phyloP scores from a whole-genome alignment of 345 rosid genomes.

The Aquilaria malaccensis region DNA sequence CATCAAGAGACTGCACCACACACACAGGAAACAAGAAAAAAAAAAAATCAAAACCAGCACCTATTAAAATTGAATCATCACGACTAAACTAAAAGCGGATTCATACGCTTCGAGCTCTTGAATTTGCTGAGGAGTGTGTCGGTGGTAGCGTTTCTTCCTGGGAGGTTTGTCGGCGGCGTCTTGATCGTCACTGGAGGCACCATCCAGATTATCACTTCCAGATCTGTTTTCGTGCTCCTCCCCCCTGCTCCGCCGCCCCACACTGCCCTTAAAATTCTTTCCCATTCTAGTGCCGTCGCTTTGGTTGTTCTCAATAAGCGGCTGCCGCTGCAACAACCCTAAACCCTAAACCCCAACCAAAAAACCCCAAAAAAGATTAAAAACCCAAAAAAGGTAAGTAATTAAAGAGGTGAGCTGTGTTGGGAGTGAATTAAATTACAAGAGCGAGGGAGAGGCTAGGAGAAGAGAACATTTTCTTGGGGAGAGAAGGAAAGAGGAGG shows the following conservation, averaged over 20 bases:
- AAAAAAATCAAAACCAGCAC: too few relatives aligned
- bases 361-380: neutral
- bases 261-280: conserved; percentile 29
- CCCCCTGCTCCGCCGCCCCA: conserved; percentile 37
- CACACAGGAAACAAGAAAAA: too few relatives aligned
- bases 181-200: conserved; percentile 90
- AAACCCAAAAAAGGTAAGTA: neutral
- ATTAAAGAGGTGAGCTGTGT: too few relatives aligned
- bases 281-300: conserved; percentile 29
- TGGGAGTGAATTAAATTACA: conserved; percentile 18
- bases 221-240: conserved; percentile 39
- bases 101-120: conserved; percentile 65
- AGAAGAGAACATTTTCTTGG: conserved; percentile 60
- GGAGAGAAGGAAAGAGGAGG: conserved; percentile 36
- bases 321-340: conserved; percentile 25
- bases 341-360: too few relatives aligned
- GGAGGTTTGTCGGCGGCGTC: conserved; percentile 90
- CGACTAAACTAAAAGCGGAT: too few relatives aligned
- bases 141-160: conserved; percentile 92
- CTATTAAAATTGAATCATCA: too few relatives aligned
- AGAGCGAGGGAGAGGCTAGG: conserved; percentile 81
- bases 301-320: conserved; percentile 12
- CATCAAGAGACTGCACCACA: too few relatives aligned
- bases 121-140: conserved; percentile 57
- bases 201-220: conserved; percentile 50